Evolutionary conservation across 2,329 filamentous ascomycete genomes (phyloP), one percentile per base, ranked within the genome.

Genomic region (Pseudophaeomoniella oleicola): DNA sequence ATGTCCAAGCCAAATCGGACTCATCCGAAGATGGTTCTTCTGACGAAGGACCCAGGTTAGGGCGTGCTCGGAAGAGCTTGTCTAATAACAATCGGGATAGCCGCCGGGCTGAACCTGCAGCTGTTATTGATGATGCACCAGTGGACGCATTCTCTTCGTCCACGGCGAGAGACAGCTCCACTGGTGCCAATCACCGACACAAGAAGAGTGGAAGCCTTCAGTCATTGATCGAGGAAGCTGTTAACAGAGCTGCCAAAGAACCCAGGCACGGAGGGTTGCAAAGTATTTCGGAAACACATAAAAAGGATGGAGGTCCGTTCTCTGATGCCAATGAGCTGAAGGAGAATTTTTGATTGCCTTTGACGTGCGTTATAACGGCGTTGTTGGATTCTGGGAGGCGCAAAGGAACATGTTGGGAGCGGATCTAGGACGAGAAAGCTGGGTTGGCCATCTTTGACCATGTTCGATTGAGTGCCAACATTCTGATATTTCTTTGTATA

Each of bases 261-360:
- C 44, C 41, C 15, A 39, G 36, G 35, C 40, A 42, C 16, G 37
- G 37, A 9, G 40, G 37, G 12, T 17, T 34, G 14, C 14, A 34
- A 17, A 34, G 17, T 13, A 18, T 19, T 17, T 12, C 13, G 14
- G 32, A 34, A 19, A 18, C 15, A 15, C 14, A 41, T 52, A 39
- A 55, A 50, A 31, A 51, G 52, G 41, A 63, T 35, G 44, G 44
- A n/a, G 42, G 60, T 40, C 60, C 60, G 4, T 64, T 64, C 43
- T 61, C 58, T 12, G 60, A 64, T 40, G 52, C 50, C 13, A 59
- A 63, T 43, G 60, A 63, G 46, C 50, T 63, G 31, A 54, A 55
- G 19, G 41, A 30, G 29, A 42, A 35, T 30, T 19, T n/a, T 14
- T 16, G 31, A 32, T 13, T n/a, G n/a, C 6, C 22, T 27, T n/a